These are phyloP conservation scores for Cystofilobasidium capitatum DNA, from an alignment of 768 basidiomycete species.

Conservation along the genomic window DNA sequence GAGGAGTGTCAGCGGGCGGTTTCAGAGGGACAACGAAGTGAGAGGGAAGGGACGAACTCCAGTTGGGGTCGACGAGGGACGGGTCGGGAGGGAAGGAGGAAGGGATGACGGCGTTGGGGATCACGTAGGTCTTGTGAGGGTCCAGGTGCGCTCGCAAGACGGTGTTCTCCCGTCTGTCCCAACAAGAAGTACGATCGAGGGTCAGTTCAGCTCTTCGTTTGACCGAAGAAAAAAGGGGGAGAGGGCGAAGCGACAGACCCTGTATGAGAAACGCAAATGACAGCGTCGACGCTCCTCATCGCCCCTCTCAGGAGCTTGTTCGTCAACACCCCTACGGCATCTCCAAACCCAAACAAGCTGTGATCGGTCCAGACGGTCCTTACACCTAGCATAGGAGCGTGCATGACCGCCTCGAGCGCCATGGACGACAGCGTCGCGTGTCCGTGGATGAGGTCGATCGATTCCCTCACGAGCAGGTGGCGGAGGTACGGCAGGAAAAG, in stretches of 20 bases:
- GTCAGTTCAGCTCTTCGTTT: neutral
- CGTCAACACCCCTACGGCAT: conserved; percentile 91
- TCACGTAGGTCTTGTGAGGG: conserved; percentile 67
- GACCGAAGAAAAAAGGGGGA: neutral
- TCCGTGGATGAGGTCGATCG: conserved; percentile 76
- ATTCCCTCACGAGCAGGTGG: conserved; percentile 75
- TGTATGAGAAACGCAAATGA: conserved; percentile 92
- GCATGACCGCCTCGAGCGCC: conserved; percentile 84
- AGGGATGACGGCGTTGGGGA: conserved; percentile 82
- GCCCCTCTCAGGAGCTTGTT: conserved; percentile 87
- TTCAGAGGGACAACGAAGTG: neutral
- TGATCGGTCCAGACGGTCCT: conserved; percentile 95
- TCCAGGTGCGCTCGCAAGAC: conserved; percentile 75
- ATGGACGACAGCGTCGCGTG: conserved; percentile 84
- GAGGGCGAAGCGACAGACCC: conserved; percentile 51
- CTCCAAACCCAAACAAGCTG: conserved; percentile 89
- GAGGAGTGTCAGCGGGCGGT: neutral
- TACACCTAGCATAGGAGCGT: conserved; percentile 65
- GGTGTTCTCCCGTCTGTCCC: conserved; percentile 83
- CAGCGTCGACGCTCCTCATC: conserved; percentile 81
- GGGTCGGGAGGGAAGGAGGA: conserved; percentile 69
- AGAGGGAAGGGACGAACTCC: conserved; percentile 44
- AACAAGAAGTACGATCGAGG: neutral
- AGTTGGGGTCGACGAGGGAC: conserved; percentile 30
- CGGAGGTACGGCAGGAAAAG: conserved; percentile 85